Percentiles rank a stretch among this genome's conserved stretches.
These are phyloP conservation scores for Pseudodiploospora longispora DNA, from an alignment of 2,329 filamentous ascomycete species.

Conservation along the genomic window DNA sequence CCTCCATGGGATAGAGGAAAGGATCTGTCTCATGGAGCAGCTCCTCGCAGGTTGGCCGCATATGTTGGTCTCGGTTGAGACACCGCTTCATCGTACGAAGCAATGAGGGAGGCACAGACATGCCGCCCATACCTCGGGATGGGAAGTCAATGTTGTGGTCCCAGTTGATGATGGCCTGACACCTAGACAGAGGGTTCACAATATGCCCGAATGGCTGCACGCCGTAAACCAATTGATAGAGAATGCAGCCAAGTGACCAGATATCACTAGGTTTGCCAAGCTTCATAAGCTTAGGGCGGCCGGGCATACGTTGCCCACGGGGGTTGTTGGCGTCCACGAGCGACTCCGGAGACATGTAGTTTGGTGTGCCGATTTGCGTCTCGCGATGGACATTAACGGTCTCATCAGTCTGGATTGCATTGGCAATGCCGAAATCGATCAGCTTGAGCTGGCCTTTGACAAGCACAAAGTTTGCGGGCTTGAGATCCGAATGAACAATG, in stretches of 20 bases:
- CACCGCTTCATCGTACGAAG: conserved; percentile 56
- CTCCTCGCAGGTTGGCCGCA: conserved; percentile 56
- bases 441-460: conserved; percentile 86
- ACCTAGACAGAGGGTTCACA: conserved; percentile 74
- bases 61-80: conserved; percentile 52
- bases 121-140: conserved; percentile 57
- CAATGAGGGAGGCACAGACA: conserved; percentile 49
- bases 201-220: conserved; percentile 92
- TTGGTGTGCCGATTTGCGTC: conserved; percentile 89
- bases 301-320: conserved; percentile 34
- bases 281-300: conserved; percentile 73
- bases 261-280: conserved; percentile 93
- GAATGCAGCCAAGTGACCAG: conserved; percentile 91
- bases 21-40: conserved; percentile 51
- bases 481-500: conserved; percentile 94
- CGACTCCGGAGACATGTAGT: conserved; percentile 97
- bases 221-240: conserved; percentile 99
- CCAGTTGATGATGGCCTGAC: conserved; percentile 79
- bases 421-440: conserved; percentile 97
- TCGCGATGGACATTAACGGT: conserved; percentile 97
- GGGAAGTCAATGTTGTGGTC: conserved; percentile 67
- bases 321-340: conserved; percentile 76
- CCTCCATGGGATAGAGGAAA: conserved; percentile 56
- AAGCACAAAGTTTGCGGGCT: conserved; percentile 93
- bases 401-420: conserved; percentile 90